Evolutionary conservation across 768 basidiomycete genomes (phyloP).

Genomic region (Heimioporus sp.): DNA sequence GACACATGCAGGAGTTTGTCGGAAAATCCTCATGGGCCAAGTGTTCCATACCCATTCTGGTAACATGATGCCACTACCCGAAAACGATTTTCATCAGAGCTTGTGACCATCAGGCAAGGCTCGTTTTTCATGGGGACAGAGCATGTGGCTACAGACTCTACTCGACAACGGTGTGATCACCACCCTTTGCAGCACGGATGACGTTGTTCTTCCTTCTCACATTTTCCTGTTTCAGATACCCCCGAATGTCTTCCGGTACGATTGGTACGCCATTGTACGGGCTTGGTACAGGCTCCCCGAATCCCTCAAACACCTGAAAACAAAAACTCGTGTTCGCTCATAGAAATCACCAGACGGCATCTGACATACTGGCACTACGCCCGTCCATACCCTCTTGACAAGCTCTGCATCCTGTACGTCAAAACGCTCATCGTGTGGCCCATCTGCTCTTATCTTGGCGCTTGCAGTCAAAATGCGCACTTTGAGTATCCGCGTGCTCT

Average conservation of each 20-base stretch:
- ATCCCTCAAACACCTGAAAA: slow-evolving; percentile 22
- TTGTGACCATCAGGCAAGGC: too few species aligned
- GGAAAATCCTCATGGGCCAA: too few species aligned
- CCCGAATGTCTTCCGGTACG: slow-evolving; percentile 19
- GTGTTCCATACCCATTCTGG: too few species aligned
- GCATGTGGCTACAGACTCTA: neutral
- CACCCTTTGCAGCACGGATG: slow-evolving; percentile 23
- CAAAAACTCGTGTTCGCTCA: neutral
- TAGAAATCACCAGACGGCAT: neutral
- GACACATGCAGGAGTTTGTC: too few species aligned
- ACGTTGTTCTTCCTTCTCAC: slow-evolving; percentile 24
- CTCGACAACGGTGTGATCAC: slow-evolving; percentile 29
- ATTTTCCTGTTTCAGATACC: slow-evolving; percentile 21
- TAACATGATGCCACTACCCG: too few species aligned
- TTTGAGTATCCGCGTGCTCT: slow-evolving; percentile 23
- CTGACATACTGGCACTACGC: slow-evolving; percentile 20
- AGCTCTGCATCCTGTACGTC: slow-evolving; percentile 17
- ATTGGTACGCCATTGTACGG: slow-evolving; percentile 14
- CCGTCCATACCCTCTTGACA: slow-evolving; percentile 20
- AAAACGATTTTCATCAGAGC: too few species aligned
- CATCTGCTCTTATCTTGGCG: slow-evolving; percentile 23
- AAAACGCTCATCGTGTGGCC: slow-evolving; percentile 19
- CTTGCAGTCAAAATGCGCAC: slow-evolving; percentile 20
- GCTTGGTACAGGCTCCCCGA: slow-evolving; percentile 24
- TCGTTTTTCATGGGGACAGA: too few species aligned